Evolutionary conservation across 2,329 filamentous ascomycete species (phyloP), one percentile per base, ranked within the genome.

Genomic region (Coccinonectria pachysandricola): DNA sequence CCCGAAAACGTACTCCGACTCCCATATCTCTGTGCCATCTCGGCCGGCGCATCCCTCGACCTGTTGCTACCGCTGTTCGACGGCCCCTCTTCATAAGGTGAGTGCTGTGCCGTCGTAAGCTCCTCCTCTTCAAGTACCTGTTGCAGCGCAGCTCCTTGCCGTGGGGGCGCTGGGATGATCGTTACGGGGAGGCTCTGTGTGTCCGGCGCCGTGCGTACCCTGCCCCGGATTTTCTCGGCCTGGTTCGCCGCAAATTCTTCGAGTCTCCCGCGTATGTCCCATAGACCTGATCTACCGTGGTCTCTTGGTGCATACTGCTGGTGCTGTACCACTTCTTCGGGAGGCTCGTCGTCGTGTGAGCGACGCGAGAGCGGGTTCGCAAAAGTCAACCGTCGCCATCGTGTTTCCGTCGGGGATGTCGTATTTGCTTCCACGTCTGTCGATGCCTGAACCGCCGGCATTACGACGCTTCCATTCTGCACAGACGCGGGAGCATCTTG

Each of bases 181-280:
- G 61, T 71, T 2, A 73, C 63, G 2, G 72, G 71, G 11, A 78
- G 52, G 33, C 62, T 65, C 12, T 67, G 65, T 2, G 64, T 70
- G 38, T 70, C 64, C 1, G 64, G 59, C 1, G 62, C 64, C 7
- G 71, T 64, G 8, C 65, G 59, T 23, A 74, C 60, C 31, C 57
- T 64, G 28, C 77, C 72, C 7, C 71, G 59, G 5, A 77, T 48
- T 43, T 61, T 68, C 36, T 78, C 73, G 1, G 71, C 74, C 35
- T 77, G 71, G 6, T 60, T 64, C 2, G 60, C 69, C 1, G 72
- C 71, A 39, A 77, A 77, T 24, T 75, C 66, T 32, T 79, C 74
- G 2, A 78, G 45, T 9, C 71, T 62, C 7, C 57, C 57, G 17
- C 62, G 63, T 7, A 78, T 40, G 41, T 76, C 71, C 72, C 73